Evolutionary conservation across 352 stramenopile genomes (phyloP), one percentile per base, ranked within the genome.

Genomic region (Aphanomyces euteiches): DNA sequence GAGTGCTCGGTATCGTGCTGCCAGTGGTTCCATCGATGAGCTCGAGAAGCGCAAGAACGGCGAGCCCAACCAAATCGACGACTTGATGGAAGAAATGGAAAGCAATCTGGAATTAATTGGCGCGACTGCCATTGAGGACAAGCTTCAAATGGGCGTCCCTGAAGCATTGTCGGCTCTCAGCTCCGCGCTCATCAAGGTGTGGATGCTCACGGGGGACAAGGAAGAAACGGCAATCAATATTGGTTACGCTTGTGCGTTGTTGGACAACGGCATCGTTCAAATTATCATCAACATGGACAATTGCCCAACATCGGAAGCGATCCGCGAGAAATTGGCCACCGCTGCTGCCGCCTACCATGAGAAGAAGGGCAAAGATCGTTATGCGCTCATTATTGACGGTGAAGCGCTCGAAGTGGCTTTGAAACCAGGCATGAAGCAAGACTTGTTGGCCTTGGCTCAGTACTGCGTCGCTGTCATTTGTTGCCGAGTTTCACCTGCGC

Each of bases 61-160:
- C 47, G 82, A 90, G 63, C 75, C 82, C n/a, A 90, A 92, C 68
- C 75, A 77, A 7, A 90, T 91, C 37, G 82, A 91, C 63, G 79
- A 85, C 21, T 64, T 93, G 4, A 90, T 90, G 81, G 83, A 92
- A 67, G 79, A 93, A 67, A 89, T 96, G 7, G 89, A 97, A 69
- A 75, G 76, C 43, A 77, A 88, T 37, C 67, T 97, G 12, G 81
- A 90, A 60, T 73, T 97, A 12, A 82, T 98, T 50, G 92, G 92
- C 10, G 87, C 86, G 0, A 97, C 92, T 4, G 92, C 89, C 12
- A 98, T 98, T 57, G 92, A 98, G 73, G 92, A 98, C 78, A 95
- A 94, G 50, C 78, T 98, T 0, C 92, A 98, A 69, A 88, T 96
- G 36, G 87, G 89, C 4, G 95, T 98, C 0, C 85, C 91, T 1